Evolutionary conservation across 805 yeast genomes (phyloP).

Genomic region (Maudiozyma serrabonitensis): DNA sequence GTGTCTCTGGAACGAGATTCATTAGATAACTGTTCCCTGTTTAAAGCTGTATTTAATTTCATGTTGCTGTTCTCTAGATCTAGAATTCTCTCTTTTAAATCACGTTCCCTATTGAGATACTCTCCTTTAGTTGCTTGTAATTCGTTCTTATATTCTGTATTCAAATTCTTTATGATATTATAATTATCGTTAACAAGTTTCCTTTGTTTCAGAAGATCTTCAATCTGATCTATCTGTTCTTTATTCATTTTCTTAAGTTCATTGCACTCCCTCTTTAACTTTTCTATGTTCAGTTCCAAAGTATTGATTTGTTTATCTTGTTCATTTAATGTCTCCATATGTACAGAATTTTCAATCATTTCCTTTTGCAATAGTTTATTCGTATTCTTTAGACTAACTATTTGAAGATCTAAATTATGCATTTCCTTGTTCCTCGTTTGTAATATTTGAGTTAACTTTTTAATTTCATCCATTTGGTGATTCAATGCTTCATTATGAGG

Average conservation of each 20-base stretch:
- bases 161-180: neutral
- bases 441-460: neutral
- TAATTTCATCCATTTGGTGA: conserved; percentile 8
- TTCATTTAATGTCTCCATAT: neutral
- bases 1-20: conserved; percentile 5
- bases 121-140: neutral
- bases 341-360: neutral
- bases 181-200: conserved; percentile 2
- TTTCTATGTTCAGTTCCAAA: neutral
- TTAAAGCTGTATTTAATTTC: neutral
- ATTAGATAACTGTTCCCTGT: conserved; percentile 3
- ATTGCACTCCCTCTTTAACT: neutral
- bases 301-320: neutral
- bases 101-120: neutral
- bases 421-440: neutral
- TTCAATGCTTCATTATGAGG: conserved; percentile 12
- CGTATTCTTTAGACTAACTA: neutral
- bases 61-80: neutral
- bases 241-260: conserved; percentile 1
- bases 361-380: neutral
- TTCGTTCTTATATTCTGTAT: neutral
- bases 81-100: conserved; percentile 1
- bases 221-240: conserved; percentile 1
- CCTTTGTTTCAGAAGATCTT: conserved; percentile 1
- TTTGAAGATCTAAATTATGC: neutral